These are phyloP conservation scores for Kurtzmaniella cleridarum DNA, from an alignment of 805 yeast genomes.

Conservation along the genomic window DNA sequence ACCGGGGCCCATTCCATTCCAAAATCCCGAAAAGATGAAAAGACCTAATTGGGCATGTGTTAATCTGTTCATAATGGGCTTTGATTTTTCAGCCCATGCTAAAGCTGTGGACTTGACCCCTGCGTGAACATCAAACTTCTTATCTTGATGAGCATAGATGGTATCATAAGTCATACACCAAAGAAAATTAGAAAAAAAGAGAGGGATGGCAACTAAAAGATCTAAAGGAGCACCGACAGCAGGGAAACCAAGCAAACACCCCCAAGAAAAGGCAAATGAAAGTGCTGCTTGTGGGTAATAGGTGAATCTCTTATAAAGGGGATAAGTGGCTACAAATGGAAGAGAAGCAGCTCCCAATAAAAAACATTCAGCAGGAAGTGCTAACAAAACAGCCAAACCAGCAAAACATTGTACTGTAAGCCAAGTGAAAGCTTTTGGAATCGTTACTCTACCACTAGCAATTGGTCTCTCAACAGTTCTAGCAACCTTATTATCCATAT, in stretches of 20 bases:
- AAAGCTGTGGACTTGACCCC: constrained; percentile 95
- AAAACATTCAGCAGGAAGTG: constrained; percentile 79
- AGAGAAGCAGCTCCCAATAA: constrained; percentile 75
- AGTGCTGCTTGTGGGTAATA: constrained; percentile 89
- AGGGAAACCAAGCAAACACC: constrained; percentile 88
- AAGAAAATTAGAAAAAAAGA: constrained; percentile 68
- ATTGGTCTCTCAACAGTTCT: constrained; percentile 91
- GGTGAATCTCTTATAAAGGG: constrained; percentile 89
- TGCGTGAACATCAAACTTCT: constrained; percentile 76
- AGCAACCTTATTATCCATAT: constrained; percentile 79
- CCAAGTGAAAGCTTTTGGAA: constrained; percentile 63
- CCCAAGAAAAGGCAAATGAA: constrained; percentile 89
- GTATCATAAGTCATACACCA: constrained; percentile 98
- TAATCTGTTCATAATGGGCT: constrained; percentile 59
- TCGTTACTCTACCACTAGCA: constrained; percentile 76
- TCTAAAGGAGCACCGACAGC: constrained; percentile 85
- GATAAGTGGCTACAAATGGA: constrained; percentile 78
- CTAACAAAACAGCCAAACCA: constrained; percentile 67
- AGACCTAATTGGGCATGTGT: constrained; percentile 63
- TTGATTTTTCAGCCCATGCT: constrained; percentile 84
- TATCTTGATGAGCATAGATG: constrained; percentile 96
- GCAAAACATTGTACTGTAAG: constrained; percentile 67
- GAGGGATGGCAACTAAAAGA: constrained; percentile 68
- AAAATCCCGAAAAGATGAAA: constrained; percentile 61
- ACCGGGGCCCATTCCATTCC: constrained; percentile 84